Conservation (phyloP, 257 asterid genomes). For the Gentiana straminea region DNA sequence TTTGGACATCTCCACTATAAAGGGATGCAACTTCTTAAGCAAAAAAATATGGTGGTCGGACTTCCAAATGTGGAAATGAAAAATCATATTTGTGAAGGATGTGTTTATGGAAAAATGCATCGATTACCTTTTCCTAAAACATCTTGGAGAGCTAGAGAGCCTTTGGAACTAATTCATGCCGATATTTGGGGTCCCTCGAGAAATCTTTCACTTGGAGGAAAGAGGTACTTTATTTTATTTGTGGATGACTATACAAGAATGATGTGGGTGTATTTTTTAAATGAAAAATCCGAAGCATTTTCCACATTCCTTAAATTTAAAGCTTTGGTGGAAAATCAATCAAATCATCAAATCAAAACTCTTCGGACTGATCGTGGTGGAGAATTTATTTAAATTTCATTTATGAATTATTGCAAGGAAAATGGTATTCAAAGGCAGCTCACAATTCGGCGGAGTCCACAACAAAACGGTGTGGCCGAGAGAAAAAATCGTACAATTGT, state of each 20-base stretch:
- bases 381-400: neutral
- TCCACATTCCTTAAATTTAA: neutral
- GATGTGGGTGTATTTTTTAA: neutral
- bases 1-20: too few species aligned
- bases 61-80: neutral
- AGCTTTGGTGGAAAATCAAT: neutral
- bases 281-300: neutral
- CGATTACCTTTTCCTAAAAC: neutral
- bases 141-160: neutral
- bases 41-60: neutral
- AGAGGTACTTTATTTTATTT: neutral
- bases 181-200: neutral
- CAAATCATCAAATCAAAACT: neutral
- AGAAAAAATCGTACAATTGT: constrained; percentile 1
- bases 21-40: neutral
- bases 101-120: neutral
- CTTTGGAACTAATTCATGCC: neutral
- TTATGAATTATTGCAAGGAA: neutral
- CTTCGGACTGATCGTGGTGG: constrained; percentile 4
- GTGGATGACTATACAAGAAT: neutral
- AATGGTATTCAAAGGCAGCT: constrained; percentile 1
- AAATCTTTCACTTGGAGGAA: neutral
- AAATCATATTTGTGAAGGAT: neutral
- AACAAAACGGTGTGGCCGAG: constrained; percentile 1
- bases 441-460: neutral